Conservation (phyloP, 768 basidiomycete species). For the Neoboletus magnificus region DNA sequence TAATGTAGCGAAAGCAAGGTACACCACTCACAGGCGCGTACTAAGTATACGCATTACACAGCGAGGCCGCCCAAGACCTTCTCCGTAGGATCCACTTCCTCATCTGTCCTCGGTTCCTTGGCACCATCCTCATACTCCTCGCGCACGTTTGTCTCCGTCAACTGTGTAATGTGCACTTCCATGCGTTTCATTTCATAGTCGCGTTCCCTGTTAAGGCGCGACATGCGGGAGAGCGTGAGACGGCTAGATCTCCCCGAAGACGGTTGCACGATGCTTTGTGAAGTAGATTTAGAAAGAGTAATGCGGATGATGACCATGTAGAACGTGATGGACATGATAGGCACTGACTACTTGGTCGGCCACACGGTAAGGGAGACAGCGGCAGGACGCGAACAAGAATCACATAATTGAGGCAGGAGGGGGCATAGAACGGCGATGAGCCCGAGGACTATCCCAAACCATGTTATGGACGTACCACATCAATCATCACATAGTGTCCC, state of each 20-base stretch:
- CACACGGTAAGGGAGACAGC: neutral
- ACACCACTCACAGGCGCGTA: too few species aligned
- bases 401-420: too few species aligned
- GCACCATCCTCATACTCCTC: neutral
- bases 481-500: slow-evolving; percentile 20
- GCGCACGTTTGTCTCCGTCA: neutral
- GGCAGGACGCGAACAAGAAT: too few species aligned
- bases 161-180: neutral
- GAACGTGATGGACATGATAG: neutral
- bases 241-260: neutral
- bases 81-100: neutral
- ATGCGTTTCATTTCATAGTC: neutral
- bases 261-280: neutral
- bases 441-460: neutral
- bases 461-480: slow-evolving; percentile 12
- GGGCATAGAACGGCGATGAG: neutral
- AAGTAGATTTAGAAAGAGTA: neutral
- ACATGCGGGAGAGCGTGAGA: neutral
- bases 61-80: neutral
- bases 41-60: neutral
- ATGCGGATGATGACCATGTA: neutral
- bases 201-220: neutral
- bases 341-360: neutral
- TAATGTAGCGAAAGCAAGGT: too few species aligned
- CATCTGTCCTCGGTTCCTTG: neutral